Percentiles rank a stretch among this genome's conserved stretches.
Evolutionary conservation across 2,329 filamentous ascomycete species (phyloP).

Genomic region (Penicillium sp.): DNA sequence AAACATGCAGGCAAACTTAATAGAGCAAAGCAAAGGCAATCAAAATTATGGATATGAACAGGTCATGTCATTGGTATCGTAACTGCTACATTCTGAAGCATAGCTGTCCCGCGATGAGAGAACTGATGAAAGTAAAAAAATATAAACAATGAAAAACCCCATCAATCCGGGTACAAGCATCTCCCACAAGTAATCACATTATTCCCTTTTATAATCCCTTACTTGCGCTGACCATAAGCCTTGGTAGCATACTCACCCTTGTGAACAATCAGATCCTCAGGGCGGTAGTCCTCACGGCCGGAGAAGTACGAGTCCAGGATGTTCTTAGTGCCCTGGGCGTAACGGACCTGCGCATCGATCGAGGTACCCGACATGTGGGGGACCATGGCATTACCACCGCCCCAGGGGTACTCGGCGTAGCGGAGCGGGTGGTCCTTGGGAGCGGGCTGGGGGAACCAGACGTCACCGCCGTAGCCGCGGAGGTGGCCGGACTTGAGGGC

Average conservation of each 20-base stretch:
- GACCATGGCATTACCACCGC: constrained; percentile 97
- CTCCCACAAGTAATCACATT: not conserved
- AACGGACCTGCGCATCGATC: constrained; percentile 94
- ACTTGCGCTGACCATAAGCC: constrained; percentile 76
- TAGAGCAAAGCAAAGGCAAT: not conserved
- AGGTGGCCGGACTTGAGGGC: constrained; percentile 85
- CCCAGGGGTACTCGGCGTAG: constrained; percentile 90
- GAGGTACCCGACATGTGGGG: constrained; percentile 99
- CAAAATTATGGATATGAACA: constrained; percentile 7
- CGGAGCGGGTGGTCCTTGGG: constrained; percentile 91
- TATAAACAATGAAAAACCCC: constrained; percentile 18
- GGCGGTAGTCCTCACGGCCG: constrained; percentile 83
- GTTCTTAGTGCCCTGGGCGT: constrained; percentile 81
- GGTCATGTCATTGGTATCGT: constrained; percentile 31
- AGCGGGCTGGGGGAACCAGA: constrained; percentile 96
- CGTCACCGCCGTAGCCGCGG: constrained; percentile 53
- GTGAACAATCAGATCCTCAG: constrained; percentile 88
- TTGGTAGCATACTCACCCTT: constrained; percentile 92
- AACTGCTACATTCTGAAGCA: constrained; percentile 22
- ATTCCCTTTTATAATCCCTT: constrained; percentile 14
- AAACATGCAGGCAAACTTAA: not conserved
- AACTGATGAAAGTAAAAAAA: constrained; percentile 4
- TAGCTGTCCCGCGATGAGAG: not conserved
- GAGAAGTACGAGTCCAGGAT: constrained; percentile 91
- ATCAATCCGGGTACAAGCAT: not conserved